Evolutionary conservation across 441 rosid genomes (phyloP), one percentile per base, ranked within the genome.

Genomic region (Croton setiger): DNA sequence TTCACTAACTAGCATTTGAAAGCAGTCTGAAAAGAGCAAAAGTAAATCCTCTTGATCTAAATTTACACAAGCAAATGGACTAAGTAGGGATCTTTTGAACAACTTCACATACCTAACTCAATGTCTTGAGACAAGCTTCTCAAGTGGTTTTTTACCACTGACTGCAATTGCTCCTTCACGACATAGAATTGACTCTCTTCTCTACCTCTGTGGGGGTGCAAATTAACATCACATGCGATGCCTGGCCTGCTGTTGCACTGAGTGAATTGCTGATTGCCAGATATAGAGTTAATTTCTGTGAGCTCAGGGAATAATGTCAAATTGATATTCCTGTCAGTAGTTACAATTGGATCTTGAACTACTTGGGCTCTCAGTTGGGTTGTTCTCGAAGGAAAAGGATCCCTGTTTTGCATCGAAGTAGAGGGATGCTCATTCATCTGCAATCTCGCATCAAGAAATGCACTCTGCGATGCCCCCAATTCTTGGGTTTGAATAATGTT

Each of bases 101-200:
- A 7, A 53, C 58, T 72, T 64, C 13, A 67, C 74, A 67, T 88
- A 95, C 99, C 99, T 82, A 95, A 81, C 44, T 79, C 75, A 48
- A 75, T 78, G 79, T 82, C 87, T 59, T 69, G 74, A 71, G 98
- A 85, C 81, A 92, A 84, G 83, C 73, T 85, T 68, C 75, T 85
- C 82, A 92, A 79, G 79, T 92, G 99, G 69, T 64, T 79, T 83
- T 71, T 78, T 66, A 96, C 95, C 83, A 84, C 75, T 36, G 88
- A 80, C 54, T 89, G 92, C 88, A 92, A 75, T 65, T 83, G 84
- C 69, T 89, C 97, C 83, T 80, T 85, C 63, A 66, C 85, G n/a
- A 58, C 69, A 37, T 75, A 85, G 70, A 78, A 70, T 60, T 82
- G 79, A 65, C 75, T 66, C 54, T 85, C 87, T 36, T 80, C 85